Evolutionary conservation across 2,329 filamentous ascomycete species (phyloP).

Genomic region (Exserohilum rostratum): DNA sequence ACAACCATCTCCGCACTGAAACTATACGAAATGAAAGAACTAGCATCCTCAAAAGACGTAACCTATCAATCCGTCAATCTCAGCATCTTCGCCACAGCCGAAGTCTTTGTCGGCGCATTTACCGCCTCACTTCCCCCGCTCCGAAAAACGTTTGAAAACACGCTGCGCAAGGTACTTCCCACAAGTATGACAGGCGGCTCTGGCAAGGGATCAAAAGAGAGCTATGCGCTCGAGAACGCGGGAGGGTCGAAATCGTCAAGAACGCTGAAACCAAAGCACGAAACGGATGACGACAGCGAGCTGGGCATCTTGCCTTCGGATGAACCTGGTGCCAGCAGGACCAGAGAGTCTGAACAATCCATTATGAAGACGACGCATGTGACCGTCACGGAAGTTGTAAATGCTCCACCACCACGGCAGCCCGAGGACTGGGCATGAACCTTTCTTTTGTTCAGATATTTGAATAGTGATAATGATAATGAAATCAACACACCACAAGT

Average conservation of each 20-base stretch:
- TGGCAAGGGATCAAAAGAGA: conserved; percentile 19
- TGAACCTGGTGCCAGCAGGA: not conserved
- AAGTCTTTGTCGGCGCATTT: conserved; percentile 36
- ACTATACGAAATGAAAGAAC: conserved; percentile 32
- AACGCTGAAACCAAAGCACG: conserved; percentile 7
- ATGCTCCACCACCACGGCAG: conserved; percentile 8
- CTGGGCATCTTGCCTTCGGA: conserved; percentile 21
- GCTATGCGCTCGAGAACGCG: conserved; percentile 22
- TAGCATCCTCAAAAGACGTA: conserved; percentile 27
- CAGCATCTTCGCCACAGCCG: conserved; percentile 30
- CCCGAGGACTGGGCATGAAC: conserved; percentile 20
- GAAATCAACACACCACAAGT: not conserved
- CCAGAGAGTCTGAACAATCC: conserved; percentile 6
- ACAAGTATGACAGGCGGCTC: conserved; percentile 22
- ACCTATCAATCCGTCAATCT: conserved; percentile 32
- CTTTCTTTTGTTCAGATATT: not conserved
- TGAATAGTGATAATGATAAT: conserved; percentile 2
- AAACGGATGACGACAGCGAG: conserved; percentile 26
- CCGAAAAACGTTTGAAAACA: conserved; percentile 33
- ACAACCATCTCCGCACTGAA: conserved; percentile 36
- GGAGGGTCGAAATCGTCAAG: conserved; percentile 14
- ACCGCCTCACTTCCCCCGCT: conserved; percentile 36
- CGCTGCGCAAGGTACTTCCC: conserved; percentile 26
- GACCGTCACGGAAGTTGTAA: conserved; percentile 15
- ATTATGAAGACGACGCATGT: conserved; percentile 27